A percentile compares a stretch with the other conserved stretches of the same genome.
phyloP scores from a whole-genome alignment of 768 basidiomycete genomes.

The Pleurotus salmoneostramineus region DNA sequence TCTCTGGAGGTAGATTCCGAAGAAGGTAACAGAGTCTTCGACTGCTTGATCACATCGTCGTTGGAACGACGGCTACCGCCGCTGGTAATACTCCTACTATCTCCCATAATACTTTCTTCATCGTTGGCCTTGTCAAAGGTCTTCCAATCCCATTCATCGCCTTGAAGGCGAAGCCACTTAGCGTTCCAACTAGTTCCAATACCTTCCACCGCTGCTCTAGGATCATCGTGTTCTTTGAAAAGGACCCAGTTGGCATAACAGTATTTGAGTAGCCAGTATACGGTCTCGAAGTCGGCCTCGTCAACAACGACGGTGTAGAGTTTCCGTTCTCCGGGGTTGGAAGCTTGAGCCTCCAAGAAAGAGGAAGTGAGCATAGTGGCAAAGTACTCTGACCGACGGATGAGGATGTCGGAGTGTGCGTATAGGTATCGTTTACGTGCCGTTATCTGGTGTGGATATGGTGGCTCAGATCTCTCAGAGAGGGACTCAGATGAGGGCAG shows the following conservation, averaged over 20 bases:
- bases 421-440: slow-evolving; percentile 74
- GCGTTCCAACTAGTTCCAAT: slow-evolving; percentile 65
- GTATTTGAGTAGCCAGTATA: slow-evolving; percentile 77
- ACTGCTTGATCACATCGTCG: slow-evolving; percentile 24
- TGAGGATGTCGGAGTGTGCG: slow-evolving; percentile 76
- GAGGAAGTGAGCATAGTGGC: slow-evolving; percentile 68
- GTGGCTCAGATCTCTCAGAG: slow-evolving; percentile 33
- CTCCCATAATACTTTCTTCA: slow-evolving; percentile 28
- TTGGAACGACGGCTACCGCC: slow-evolving; percentile 39
- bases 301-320: slow-evolving; percentile 67
- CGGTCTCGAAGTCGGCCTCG: slow-evolving; percentile 73
- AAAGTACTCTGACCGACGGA: slow-evolving; percentile 74
- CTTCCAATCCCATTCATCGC: slow-evolving; percentile 72
- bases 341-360: slow-evolving; percentile 54
- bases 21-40: slow-evolving; percentile 15
- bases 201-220: slow-evolving; percentile 61
- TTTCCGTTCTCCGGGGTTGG: slow-evolving; percentile 46
- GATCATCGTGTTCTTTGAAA: slow-evolving; percentile 69
- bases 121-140: slow-evolving; percentile 41
- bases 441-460: slow-evolving; percentile 38
- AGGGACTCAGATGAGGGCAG: slow-evolving; percentile 18
- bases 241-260: slow-evolving; percentile 74
- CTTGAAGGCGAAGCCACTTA: slow-evolving; percentile 45
- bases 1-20: slow-evolving; percentile 16
- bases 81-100: slow-evolving; percentile 47